Evolutionary conservation across 305 asterid species (phyloP), one percentile per base, ranked within the genome.

Genomic region (Ilex paraguariensis): DNA sequence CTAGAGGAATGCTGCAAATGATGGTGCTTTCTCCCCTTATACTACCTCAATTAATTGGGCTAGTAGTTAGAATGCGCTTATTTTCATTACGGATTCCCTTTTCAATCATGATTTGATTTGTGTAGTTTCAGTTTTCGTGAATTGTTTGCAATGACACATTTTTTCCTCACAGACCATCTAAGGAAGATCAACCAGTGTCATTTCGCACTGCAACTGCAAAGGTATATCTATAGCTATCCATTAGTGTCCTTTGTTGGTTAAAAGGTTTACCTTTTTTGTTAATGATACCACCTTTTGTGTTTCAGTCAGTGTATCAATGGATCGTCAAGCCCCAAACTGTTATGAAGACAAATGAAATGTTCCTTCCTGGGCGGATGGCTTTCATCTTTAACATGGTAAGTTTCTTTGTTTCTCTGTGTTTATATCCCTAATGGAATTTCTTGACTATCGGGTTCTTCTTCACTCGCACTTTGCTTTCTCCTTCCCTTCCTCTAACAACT

Each of bases 301-400:
- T 75, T 56, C 92, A 93, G 98, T 90, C 95, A 33, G 83, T 93
- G 66, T 86, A 90, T 75, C 87, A 90, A 65, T 93, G 95, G 88
- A 93, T 86, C 60, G 95, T 93, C 79, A 90, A 90, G 79, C 98
- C 98, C 61, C 97, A 86, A 79, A 76, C 96, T 58, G 78, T 66
- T 59, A 60, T 76, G 73, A 93, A 93, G 79, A 90, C 96, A 69
- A 93, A 93, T 70, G 98, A 93, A 76, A 82, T 93, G 96, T 93
- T 93, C 75, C 97, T 90, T 73, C 98, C 98, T 73, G 98, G 98
- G 66, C 82, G 98, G 71, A 90, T 93, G 97, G 79, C 96, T 66
- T 90, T 93, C 67, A 77, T 93, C 71, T 93, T 72, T 75, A 82
- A 79, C 84, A 87, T 87, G 97, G 98, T 93, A 72, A 70, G 77